Evolutionary conservation across 768 basidiomycete genomes (phyloP).

Genomic region (Pluteus cervinus): DNA sequence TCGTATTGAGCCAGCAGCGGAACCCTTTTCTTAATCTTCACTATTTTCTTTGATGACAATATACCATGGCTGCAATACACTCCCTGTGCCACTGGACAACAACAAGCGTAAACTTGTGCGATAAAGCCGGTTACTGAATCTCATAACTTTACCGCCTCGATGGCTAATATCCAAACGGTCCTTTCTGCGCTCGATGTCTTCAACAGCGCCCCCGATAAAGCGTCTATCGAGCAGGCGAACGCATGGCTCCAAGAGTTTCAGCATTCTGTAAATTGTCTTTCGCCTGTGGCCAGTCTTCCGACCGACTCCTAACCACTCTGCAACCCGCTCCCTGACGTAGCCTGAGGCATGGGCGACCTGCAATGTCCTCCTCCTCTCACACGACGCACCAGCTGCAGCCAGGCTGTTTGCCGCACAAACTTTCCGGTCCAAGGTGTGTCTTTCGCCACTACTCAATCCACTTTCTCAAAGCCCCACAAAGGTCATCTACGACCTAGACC

Average conservation of each 20-base stretch:
- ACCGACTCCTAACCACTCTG: constrained; percentile 58
- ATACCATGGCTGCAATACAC: constrained; percentile 32
- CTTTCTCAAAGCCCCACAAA: constrained; percentile 31
- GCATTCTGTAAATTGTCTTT: constrained; percentile 92
- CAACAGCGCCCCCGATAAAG: constrained; percentile 74
- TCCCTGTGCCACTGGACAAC: too few species aligned
- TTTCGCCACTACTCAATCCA: constrained; percentile 5
- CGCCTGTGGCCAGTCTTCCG: constrained; percentile 59
- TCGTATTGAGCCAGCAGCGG: constrained; percentile 17
- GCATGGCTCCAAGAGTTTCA: constrained; percentile 98
- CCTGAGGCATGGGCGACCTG: constrained; percentile 95
- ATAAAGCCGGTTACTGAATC: constrained; percentile 22
- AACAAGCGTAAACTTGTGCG: constrained; percentile 23
- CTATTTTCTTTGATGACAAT: constrained; percentile 36
- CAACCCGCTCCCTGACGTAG: constrained; percentile 64
- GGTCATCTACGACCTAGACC: constrained; percentile 93
- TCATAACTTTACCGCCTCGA: constrained; percentile 22
- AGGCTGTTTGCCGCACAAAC: constrained; percentile 97
- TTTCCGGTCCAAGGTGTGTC: constrained; percentile 83
- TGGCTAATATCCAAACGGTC: constrained; percentile 68
- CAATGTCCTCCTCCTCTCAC: constrained; percentile 81
- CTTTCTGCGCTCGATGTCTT: constrained; percentile 79
- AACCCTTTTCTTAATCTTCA: too few species aligned
- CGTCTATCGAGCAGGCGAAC: constrained; percentile 81
- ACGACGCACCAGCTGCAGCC: constrained; percentile 71